Evolutionary conservation across 352 stramenopile genomes (phyloP).

Genomic region (Pythium folliculosum): DNA sequence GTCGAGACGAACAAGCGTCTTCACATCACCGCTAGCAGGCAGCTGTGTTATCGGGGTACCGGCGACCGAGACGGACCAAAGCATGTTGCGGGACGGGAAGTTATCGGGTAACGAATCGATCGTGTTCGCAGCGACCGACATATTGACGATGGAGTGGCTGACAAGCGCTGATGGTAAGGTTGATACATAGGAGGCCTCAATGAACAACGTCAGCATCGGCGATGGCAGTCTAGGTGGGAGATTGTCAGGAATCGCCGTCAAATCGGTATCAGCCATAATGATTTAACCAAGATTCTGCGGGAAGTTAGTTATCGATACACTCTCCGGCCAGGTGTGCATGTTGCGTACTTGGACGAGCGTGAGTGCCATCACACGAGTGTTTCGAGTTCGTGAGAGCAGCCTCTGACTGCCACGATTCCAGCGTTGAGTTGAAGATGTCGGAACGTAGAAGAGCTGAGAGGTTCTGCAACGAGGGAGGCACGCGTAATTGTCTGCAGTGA

Average conservation of each 20-base stretch:
- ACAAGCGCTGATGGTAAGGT: background rate
- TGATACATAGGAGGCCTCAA: background rate
- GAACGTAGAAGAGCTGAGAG: background rate
- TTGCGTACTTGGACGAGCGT: background rate
- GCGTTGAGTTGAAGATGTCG: background rate
- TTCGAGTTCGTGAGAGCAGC: background rate
- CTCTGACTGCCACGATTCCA: background rate
- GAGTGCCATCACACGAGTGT: background rate
- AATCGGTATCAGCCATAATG: background rate
- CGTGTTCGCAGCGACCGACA: constrained; percentile 2
- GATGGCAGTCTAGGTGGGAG: background rate
- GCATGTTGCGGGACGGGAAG: background rate
- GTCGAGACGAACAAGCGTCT: background rate
- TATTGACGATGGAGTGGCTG: background rate
- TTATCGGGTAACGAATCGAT: background rate
- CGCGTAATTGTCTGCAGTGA: background rate
- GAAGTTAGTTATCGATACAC: background rate
- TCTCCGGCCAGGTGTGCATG: background rate
- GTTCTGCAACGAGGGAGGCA: background rate
- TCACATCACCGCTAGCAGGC: background rate
- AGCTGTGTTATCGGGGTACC: background rate
- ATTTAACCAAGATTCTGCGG: background rate
- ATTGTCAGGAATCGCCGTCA: background rate
- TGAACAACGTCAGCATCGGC: background rate
- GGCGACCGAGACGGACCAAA: constrained; percentile 2